Conservation (phyloP, 257 asterid genomes). For the Mitragyna speciosa region DNA sequence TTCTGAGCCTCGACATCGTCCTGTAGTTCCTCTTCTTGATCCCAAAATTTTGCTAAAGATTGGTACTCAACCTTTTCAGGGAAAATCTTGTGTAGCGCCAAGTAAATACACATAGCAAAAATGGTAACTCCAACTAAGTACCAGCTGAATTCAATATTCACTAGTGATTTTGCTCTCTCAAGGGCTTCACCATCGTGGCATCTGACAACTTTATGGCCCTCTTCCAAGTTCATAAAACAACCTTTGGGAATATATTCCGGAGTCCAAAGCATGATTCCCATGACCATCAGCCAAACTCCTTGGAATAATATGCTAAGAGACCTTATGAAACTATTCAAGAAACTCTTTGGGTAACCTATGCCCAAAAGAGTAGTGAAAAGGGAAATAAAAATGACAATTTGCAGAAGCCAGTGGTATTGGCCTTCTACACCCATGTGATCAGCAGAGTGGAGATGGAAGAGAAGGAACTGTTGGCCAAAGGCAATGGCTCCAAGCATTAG, state of each 20-base stretch:
- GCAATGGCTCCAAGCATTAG: constrained; percentile 61
- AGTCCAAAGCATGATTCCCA: constrained; percentile 78
- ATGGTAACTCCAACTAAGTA: constrained; percentile 43
- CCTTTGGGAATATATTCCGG: constrained; percentile 52
- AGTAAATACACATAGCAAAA: constrained; percentile 38
- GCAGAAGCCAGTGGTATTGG: constrained; percentile 77
- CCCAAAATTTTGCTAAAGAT: constrained; percentile 36
- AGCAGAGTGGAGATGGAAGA: constrained; percentile 72
- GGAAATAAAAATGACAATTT: constrained; percentile 44
- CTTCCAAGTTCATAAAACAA: constrained; percentile 43
- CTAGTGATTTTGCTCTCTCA: constrained; percentile 69
- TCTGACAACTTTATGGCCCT: constrained; percentile 44
- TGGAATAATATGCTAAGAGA: constrained; percentile 55
- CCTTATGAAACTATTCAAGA: constrained; percentile 57
- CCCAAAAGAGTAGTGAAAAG: constrained; percentile 49
- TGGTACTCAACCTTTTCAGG: constrained; percentile 47
- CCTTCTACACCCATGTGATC: constrained; percentile 88
- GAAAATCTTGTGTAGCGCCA: constrained; percentile 33
- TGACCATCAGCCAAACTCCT: constrained; percentile 75
- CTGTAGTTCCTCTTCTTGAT: constrained; percentile 24
- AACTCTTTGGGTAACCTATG: constrained; percentile 43
- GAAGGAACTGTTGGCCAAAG: constrained; percentile 66
- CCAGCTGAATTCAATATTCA: constrained; percentile 65
- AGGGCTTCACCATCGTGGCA: constrained; percentile 54
- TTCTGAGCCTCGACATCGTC: constrained; percentile 63